phyloP scores from a whole-genome alignment of 2,329 filamentous ascomycete species.

The Phaeoacremonium minimum region DNA sequence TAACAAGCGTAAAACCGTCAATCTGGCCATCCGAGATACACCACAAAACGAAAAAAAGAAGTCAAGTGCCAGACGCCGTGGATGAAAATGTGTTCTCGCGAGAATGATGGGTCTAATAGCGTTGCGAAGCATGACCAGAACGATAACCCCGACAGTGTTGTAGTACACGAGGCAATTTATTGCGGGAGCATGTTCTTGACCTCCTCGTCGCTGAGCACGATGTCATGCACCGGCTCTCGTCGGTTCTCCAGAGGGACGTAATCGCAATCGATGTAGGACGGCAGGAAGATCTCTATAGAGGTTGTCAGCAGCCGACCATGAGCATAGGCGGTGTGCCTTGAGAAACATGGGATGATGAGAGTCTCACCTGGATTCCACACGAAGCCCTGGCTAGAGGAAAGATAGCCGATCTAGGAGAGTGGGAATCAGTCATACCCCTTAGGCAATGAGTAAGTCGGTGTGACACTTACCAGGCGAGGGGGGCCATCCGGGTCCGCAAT shows the following conservation, averaged over 20 bases:
- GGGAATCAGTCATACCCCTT: too few relatives aligned
- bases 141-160: neutral
- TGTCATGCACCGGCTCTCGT: conserved; percentile 74
- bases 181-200: conserved; percentile 63
- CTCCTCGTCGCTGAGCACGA: conserved; percentile 74
- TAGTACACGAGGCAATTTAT: conserved; percentile 33
- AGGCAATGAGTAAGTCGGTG: conserved; percentile 15
- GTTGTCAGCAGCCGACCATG: too few relatives aligned
- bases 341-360: conserved; percentile 12
- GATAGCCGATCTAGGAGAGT: conserved; percentile 64
- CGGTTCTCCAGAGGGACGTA: conserved; percentile 71
- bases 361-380: conserved; percentile 80
- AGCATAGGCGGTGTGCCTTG: conserved; percentile 1
- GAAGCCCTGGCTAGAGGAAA: conserved; percentile 75
- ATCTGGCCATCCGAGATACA: neutral
- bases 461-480: conserved; percentile 59
- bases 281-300: conserved; percentile 73
- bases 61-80: neutral
- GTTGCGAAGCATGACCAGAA: neutral
- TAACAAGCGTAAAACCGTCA: too few relatives aligned
- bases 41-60: neutral
- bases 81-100: conserved; percentile 6
- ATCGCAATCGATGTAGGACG: conserved; percentile 71
- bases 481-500: conserved; percentile 71
- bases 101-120: conserved; percentile 8